Evolutionary conservation across 805 yeast genomes (phyloP).

Genomic region (Kodamaea restingae): DNA sequence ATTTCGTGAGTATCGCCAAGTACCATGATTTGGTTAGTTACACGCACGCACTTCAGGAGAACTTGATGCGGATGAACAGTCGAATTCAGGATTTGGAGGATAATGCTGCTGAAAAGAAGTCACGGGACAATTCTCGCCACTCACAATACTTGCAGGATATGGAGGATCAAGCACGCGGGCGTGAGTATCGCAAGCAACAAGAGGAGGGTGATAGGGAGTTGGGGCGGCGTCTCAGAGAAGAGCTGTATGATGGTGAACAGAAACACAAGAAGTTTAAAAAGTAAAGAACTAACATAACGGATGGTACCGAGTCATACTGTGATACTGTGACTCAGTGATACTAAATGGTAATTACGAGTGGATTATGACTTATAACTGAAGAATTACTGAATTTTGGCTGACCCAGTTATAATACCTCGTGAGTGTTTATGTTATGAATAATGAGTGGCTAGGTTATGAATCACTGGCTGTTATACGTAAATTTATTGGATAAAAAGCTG

Average conservation of each 20-base stretch:
- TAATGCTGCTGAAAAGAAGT: conserved; percentile 15
- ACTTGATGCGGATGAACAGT: conserved; percentile 22
- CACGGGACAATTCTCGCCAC: conserved; percentile 1
- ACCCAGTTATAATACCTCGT: too few species aligned
- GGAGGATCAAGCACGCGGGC: conserved; percentile 10
- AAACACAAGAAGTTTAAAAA: background rate
- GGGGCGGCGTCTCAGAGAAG: conserved; percentile 8
- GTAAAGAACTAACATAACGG: too few species aligned
- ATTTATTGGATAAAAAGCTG: too few species aligned
- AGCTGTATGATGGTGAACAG: background rate
- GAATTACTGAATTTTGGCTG: too few species aligned
- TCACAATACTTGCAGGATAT: conserved; percentile 6
- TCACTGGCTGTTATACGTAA: too few species aligned
- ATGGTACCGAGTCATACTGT: too few species aligned
- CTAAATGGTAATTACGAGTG: too few species aligned
- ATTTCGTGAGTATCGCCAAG: conserved; percentile 23
- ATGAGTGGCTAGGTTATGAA: too few species aligned
- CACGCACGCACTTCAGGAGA: conserved; percentile 30
- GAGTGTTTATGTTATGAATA: too few species aligned
- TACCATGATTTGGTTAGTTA: conserved; percentile 35
- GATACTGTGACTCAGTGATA: too few species aligned
- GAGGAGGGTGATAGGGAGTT: conserved; percentile 8
- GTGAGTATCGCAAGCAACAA: conserved; percentile 10
- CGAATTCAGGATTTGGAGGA: conserved; percentile 26
- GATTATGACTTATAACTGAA: too few species aligned